Base-by-base conservation (phyloP, 1,284 basidiomycete genomes). In the Gomphus bonarii region DNA sequence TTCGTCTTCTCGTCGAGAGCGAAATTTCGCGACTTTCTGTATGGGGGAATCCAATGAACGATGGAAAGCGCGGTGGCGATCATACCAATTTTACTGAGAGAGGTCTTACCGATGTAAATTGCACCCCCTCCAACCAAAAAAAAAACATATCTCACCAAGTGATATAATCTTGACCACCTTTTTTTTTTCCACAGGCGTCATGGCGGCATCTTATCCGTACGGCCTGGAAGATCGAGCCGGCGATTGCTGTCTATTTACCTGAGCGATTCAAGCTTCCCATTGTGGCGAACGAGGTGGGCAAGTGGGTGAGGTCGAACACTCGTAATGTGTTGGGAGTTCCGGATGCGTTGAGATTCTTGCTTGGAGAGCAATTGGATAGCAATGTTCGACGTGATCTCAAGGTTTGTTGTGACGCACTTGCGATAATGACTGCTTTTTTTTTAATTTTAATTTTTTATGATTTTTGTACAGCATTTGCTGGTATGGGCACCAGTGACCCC, bases 401-500 rank as follows among this genome's bases (percentile, higher is more conserved):
- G 75, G 91, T 93, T 56, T 60, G 71, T 60, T 47, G 47, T 47
- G 35, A 30, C 12, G 7, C 44, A 38, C 35, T 16, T 49, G 16
- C 11, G 31, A 12, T 54, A 55, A 20, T n/a, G 42, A 9, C 42
- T 14, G n/a, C n/a, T 28, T 28, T 28, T 28, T 28, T 28, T 28
- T 28, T 28, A 5, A 28, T 28, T 3, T 0, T 28, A 4, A 31
- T 31, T 36, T 4, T n/a, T 55, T 62, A 67, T 59, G 69, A 59
- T 46, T 40, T 50, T 22, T 59, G 47, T 50, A 18, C 64, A 95
- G 86, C 83, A 92, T 71, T 78, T 98, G 16, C 74, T 91, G 10
- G 75, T 95, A 36, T 98, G 94, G 93, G 84, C 85, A 1, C 82
- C 93, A 28, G 86, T 95, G 6, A 85, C 95, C 1, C 95, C 97